Evolutionary conservation across 345 rosid species (phyloP), one percentile per base, ranked within the genome.

Genomic region (Anastatica hierochuntica): DNA sequence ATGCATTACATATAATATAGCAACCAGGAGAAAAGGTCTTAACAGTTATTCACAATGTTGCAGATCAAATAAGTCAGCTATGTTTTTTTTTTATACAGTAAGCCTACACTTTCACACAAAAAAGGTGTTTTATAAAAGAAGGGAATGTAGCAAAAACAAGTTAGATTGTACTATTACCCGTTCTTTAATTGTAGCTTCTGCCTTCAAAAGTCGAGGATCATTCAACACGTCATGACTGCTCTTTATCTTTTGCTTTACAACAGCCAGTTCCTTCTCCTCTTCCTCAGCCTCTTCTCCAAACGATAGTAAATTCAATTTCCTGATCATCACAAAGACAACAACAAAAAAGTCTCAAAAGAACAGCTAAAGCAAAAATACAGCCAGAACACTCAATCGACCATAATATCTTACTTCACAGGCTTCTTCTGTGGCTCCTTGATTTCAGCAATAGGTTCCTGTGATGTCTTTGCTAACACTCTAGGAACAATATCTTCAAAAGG

Each of bases 231-330:
- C 97, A 58, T 92, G 97, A 68, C 98, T 88, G 71, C 95, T 92
- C 82, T 72, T 88, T 29, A 85, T 92, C 76, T 85, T 92, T 72
- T 77, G 78, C 67, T 83, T 83, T 8, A 73, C 74, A 35, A 73
- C 64, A 38, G 77, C 86, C 44, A 92, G 63, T 69, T 83, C 88
- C 62, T 83, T 92, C 73, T 85, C 95, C 63, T 88, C 97, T 69
- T 88, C 95, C 72, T 88, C 98, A 51, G 90, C 98, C 74, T 88
- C 98, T 60, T 92, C 98, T 44, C 98, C 98, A 40, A 88, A 88
- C 14, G 98, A 92, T 36, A 92, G 97, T 72, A 92, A 58, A 70
- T 77, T 88, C 71, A 88, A 73, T 67, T 88, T 85, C 72, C 97
- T 92, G 71, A 65, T 77, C 30, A 41, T n/a, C 43, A 53, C 60